These are phyloP conservation scores for Xylaria telfairii DNA, from an alignment of 495 filamentous ascomycete species.

Conservation along the genomic window DNA sequence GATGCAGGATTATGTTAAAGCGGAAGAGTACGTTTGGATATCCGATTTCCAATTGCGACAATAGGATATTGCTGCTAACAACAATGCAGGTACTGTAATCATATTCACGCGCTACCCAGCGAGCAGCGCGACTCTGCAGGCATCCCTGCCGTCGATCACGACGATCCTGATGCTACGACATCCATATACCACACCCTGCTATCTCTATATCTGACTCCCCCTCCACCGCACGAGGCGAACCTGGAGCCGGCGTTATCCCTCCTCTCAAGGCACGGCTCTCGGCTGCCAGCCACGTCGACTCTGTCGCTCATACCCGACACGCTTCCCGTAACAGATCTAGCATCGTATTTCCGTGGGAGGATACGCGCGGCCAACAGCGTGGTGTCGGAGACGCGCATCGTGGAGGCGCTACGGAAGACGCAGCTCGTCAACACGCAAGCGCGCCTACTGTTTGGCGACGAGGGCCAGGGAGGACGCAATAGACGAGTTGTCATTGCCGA, in stretches of 20 bases:
- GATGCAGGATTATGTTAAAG: slow-evolving; percentile 82
- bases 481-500: slow-evolving; percentile 80
- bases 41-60: slow-evolving; percentile 14
- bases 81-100: slow-evolving; percentile 82
- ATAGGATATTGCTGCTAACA: slow-evolving; percentile 28
- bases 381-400: slow-evolving; percentile 78
- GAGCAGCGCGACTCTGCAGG: slow-evolving; percentile 32
- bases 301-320: slow-evolving; percentile 82
- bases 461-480: slow-evolving; percentile 56
- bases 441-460: slow-evolving; percentile 71
- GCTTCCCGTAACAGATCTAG: slow-evolving; percentile 78
- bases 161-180: slow-evolving; percentile 62
- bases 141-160: slow-evolving; percentile 22
- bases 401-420: slow-evolving; percentile 74
- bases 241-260: slow-evolving; percentile 83
- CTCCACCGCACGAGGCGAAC: slow-evolving; percentile 72
- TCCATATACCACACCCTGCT: slow-evolving; percentile 92
- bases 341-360: slow-evolving; percentile 89
- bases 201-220: slow-evolving; percentile 87
- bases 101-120: slow-evolving; percentile 65
- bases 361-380: slow-evolving; percentile 86
- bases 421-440: slow-evolving; percentile 75
- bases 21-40: slow-evolving; percentile 75
- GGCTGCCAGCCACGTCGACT: slow-evolving; percentile 84
- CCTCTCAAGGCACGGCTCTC: slow-evolving; percentile 87